Conservation (phyloP, 1,139 yeast genomes). For the Yamadazyma sp. region DNA sequence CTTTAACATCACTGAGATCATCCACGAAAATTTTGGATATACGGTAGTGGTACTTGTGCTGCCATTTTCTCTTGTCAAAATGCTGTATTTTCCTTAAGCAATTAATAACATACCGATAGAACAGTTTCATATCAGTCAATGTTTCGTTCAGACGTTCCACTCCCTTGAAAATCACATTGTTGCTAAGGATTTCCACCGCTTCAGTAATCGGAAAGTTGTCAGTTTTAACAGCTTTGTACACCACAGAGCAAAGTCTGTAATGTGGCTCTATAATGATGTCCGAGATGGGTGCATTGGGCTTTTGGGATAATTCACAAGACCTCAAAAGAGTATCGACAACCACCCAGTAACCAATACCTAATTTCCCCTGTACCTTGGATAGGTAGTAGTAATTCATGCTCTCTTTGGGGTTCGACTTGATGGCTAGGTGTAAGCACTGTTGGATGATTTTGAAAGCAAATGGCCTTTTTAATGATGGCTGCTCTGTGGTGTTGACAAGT, state of each 20-base stretch:
- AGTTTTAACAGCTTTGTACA: constrained; percentile 54
- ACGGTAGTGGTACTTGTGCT: constrained; percentile 78
- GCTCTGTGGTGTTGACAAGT: constrained; percentile 23
- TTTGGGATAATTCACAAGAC: constrained; percentile 30
- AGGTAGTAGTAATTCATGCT: constrained; percentile 66
- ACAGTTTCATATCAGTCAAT: constrained; percentile 14
- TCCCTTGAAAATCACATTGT: constrained; percentile 22
- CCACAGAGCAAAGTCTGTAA: constrained; percentile 58
- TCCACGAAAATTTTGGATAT: constrained; percentile 64
- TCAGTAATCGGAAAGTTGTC: constrained; percentile 30
- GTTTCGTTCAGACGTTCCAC: neutral
- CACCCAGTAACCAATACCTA: constrained; percentile 24
- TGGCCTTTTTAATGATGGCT: constrained; percentile 23
- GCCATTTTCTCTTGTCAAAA: constrained; percentile 86
- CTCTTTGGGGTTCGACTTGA: constrained; percentile 42
- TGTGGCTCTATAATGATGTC: constrained; percentile 68
- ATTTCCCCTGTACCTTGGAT: constrained; percentile 61
- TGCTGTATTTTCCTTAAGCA: constrained; percentile 40
- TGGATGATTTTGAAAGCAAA: constrained; percentile 37
- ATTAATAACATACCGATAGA: constrained; percentile 24
- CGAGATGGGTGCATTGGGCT: constrained; percentile 11
- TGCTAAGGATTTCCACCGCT: constrained; percentile 41
- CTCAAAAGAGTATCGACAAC: constrained; percentile 40
- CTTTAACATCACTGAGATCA: constrained; percentile 49
- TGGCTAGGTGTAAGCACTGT: constrained; percentile 45